Evolutionary conservation across 2,329 filamentous ascomycete species (phyloP), one percentile per base, ranked within the genome.

Genomic region (Pseudocercospora musae): DNA sequence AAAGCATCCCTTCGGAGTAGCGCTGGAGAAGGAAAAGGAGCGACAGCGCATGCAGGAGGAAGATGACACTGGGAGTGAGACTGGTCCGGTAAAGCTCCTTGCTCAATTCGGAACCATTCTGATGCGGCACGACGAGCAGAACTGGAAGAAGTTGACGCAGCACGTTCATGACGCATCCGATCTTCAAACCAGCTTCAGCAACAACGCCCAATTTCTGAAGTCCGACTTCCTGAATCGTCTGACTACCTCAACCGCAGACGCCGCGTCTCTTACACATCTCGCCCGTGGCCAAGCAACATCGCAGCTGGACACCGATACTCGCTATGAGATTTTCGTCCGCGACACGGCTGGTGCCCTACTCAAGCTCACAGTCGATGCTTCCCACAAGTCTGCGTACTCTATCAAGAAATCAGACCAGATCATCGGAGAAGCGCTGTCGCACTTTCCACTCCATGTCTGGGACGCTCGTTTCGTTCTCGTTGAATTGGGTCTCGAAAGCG

Each of bases 381-480:
- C 10, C 5, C 50, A 59, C 11, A 58, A 62, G 49, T 55, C 25
- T 27, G 33, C 21, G 5, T 63, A 59, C 57, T 58, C 25, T 18
- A 27, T 68, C 49, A 61, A 58, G 58, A 55, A 48, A 23, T 57
- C 46, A 21, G 64, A 65, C n/a, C 29, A 48, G 25, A 31, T 57
- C 10, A 18, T 64, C 15, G 60, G 50, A 20, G 62, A 64, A 25
- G 63, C 63, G 3, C 61, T 25, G 33, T 58, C 59, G 1, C 67
- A 69, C 50, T 66, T 57, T 44, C 59, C 62, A 11, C 42, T 60
- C 21, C 62, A 66, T 33, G 67, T 69, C 25, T 69, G 61, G 61
- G 67, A 69, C 53, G 62, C 63, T n/a, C 59, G 57, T 18, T 58
- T 66, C 21, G 46, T 48, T 4, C 33, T 68, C 18, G 59, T 63